Base-by-base conservation (phyloP, 2,329 filamentous ascomycete genomes). In the Fonsecaea pedrosoi region DNA sequence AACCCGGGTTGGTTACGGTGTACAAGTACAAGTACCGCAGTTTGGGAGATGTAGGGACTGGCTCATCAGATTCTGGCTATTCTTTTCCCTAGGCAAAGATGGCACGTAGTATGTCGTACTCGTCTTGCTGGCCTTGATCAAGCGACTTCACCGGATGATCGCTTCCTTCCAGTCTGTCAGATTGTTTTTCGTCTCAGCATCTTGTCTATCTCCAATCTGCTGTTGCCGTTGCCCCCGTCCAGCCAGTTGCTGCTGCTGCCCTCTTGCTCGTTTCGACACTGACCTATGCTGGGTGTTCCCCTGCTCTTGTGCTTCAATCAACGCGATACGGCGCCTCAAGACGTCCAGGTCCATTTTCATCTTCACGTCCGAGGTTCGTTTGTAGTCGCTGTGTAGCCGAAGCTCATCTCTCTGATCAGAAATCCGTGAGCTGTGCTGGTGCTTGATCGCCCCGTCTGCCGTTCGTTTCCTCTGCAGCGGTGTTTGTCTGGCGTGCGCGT, bases 371-470 rank as follows among this genome's bases (percentile, higher is more conserved):
- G 42, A 4, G n/a, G 53, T 37, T 53, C 21, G 38, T 57, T 34
- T 45, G 40, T 48, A 32, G 30, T 40, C 10, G n/a, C 55, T 13
- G 21, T 18, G 13, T 10, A 42, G 55, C 12, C 50, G 32, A 7
- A 60, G 45, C 30, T 13, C 18, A 35, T 42, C 8, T 37, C 54
- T 45, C 1, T 48, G 21, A 10, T 53, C 48, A 35, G 9, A 3
- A 10, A 40, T 38, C 13, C 18, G 21, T 53, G 38, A 64, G 12
- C 10, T 54, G 18, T 32, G 55, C 7, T 61, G 61, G 40, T 53
- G 30, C 50, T 64, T 67, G 45, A 67, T 40, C 25, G 50, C 57
- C 38, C 62, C 66, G 15, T 68, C 62, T 21, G 53, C 34, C 32
- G 25, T 64, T 37, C 65, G 65, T 45, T 64, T 67, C 21, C 55